Percentiles rank a stretch among this genome's conserved stretches.
phyloP scores from a whole-genome alignment of 2,329 filamentous ascomycete genomes.

The Thielaviopsis populi region DNA sequence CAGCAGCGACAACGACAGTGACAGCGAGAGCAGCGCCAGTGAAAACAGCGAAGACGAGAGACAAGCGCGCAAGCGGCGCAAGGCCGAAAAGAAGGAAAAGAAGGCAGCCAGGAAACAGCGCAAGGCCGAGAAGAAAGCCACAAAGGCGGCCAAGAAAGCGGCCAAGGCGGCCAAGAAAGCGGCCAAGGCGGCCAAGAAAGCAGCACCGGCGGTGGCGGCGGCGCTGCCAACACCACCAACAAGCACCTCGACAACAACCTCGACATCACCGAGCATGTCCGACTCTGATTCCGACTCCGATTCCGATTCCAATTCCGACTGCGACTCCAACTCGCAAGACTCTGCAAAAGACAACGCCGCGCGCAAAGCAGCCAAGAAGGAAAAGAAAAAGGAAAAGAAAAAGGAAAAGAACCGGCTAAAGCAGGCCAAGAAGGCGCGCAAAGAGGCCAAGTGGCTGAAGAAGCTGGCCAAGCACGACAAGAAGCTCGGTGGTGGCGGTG shows the following conservation, averaged over 20 bases:
- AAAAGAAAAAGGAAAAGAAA: constrained; percentile 16
- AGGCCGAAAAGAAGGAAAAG: constrained; percentile 11
- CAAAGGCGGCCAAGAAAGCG: background rate
- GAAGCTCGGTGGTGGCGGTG: too few species aligned
- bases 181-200: background rate
- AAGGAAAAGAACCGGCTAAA: constrained; percentile 14
- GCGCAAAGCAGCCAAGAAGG: constrained; percentile 12
- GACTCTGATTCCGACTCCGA: background rate
- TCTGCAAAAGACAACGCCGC: background rate
- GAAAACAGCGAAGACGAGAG: background rate
- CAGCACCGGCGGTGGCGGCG: background rate
- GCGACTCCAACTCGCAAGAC: background rate
- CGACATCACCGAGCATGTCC: background rate
- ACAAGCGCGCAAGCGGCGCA: constrained; percentile 8
- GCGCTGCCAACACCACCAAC: background rate
- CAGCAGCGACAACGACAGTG: constrained; percentile 2
- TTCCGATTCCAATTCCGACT: background rate
- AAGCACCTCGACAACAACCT: background rate
- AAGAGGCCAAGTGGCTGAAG: constrained; percentile 2
- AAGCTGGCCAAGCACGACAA: constrained; percentile 13
- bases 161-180: background rate
- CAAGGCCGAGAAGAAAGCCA: constrained; percentile 10
- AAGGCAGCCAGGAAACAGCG: constrained; percentile 12
- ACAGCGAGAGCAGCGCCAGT: background rate
- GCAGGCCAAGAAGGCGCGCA: constrained; percentile 10